Evolutionary conservation across 78 protist genomes (phyloP), one percentile per base, ranked within the genome.

Genomic region (Chrysochromulina parva): DNA sequence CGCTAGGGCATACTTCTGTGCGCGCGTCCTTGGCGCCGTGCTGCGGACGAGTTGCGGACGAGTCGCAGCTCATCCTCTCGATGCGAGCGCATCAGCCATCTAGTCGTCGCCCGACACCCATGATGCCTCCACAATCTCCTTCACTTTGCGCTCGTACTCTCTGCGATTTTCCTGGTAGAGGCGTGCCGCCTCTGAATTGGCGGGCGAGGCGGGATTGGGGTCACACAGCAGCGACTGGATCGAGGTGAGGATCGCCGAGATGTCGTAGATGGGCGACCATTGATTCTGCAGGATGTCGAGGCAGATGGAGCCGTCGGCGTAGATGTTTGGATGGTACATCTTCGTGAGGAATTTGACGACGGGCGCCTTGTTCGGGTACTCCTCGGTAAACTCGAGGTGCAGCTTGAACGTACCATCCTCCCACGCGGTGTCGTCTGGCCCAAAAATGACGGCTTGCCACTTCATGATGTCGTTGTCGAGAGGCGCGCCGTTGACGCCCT

Each of bases 361-460:
- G 2, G 99, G 99, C 24, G 99, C 97, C 90, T 97, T 97, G 93
- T 98, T 97, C 55, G 99, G 99, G 90, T 99, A 99, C 91, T 98
- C 98, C 38, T 98, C 99, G 11, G 98, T 88, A 94, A 99, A 99
- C 60, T 91, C 93, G 86, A 99, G 84, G 3, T 94, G 88, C 88
- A 99, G 94, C 93, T 97, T 95, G 96, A 99, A 99, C 13, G 99
- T 97, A 17, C 98, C 99, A 9, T 98, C 99, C 87, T 99, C 99
- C 98, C 99, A 99, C n/a, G 98, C 96, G 1, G 99, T 98, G 66
- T 96, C 99, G 28, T 98, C 97, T 28, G 99, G 99, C 98, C 99
- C 99, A 88, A 99, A 98, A n/a, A 99, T 99, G 47, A 99, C 98
- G 0, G 99, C 99, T 60, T 96, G 93, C 99, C 99, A 99, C 85